Evolutionary conservation across 2,329 filamentous ascomycete genomes (phyloP), one percentile per base, ranked within the genome.

Genomic region (Dactylellina sp.): DNA sequence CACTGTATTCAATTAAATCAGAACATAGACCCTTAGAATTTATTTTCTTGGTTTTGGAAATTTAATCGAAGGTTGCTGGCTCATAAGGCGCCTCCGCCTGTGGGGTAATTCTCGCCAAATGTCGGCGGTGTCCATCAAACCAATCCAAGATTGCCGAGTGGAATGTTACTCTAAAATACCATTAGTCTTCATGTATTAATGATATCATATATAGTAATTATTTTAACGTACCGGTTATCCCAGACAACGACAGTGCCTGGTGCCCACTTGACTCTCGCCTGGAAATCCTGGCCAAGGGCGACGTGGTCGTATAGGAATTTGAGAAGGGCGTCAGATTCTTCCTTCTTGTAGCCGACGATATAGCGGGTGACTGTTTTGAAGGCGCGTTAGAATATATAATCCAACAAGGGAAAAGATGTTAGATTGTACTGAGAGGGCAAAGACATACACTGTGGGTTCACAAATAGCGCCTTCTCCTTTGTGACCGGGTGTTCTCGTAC

Each of bases 101-200:
- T 0, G 92, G 91, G 2, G 91, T 94, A 79, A 96, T 89, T 46
- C 92, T 86, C 3, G 91, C 92, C 75, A 96, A 81, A 82, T 96
- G 92, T 56, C 92, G 85, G 70, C 92, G 84, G 81, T 91, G 88
- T 1, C 91, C 91, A 79, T 87, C 87, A 77, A 90, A 87, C 92
- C 92, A 96, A 80, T 96, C 92, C 2, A 94, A 83, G 40, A 94
- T 83, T 1, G 92, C 92, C 5, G 90, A 90, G 81, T 96, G 92
- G 77, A 88, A 86, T 7, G 90, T 93, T 0, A 93, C 87, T 32
- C 70, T 74, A 18, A 11, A 44, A n/a, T 28, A 6, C 2, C 9
- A 37, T 53, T n/a, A n/a, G n/a, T n/a, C n/a, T n/a, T n/a, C n/a
- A n/a, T n/a, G n/a, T n/a, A n/a, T n/a, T n/a, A n/a, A n/a, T n/a